These are phyloP conservation scores for Huntiella omanensis DNA, from an alignment of 2,329 filamentous ascomycete genomes.

Conservation along the genomic window DNA sequence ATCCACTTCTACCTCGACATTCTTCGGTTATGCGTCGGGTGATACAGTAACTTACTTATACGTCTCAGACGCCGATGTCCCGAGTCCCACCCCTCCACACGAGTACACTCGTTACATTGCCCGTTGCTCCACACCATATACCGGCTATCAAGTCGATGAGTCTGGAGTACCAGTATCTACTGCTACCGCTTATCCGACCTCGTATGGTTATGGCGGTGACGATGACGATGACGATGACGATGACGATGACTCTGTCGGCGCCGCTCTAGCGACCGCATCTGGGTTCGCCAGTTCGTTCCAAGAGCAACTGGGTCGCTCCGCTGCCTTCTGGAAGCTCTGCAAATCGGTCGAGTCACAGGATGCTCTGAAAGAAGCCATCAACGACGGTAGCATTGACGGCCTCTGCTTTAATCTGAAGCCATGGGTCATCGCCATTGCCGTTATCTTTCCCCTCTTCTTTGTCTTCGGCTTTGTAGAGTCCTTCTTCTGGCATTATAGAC, in stretches of 20 bases:
- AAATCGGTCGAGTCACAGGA: too few species aligned
- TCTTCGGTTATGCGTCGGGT: background rate
- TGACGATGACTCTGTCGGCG: too few species aligned
- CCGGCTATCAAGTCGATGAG: background rate
- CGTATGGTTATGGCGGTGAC: too few species aligned
- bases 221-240: too few species aligned
- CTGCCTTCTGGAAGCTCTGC: too few species aligned
- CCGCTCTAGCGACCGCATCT: too few species aligned
- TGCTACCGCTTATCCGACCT: too few species aligned
- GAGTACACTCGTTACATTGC: background rate
- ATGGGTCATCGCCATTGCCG: constrained; percentile 14
- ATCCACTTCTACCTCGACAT: background rate
- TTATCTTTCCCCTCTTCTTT: constrained; percentile 16
- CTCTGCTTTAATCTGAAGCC: background rate
- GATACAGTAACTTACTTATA: background rate
- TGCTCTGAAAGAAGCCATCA: background rate
- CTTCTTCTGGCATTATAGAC: constrained; percentile 17
- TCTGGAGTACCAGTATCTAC: too few species aligned
- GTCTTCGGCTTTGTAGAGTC: constrained; percentile 17
- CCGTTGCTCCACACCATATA: background rate
- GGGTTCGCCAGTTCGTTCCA: too few species aligned
- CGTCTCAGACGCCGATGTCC: background rate
- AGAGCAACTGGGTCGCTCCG: too few species aligned
- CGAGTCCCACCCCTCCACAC: background rate
- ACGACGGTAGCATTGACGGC: background rate